Evolutionary conservation across 495 filamentous ascomycete genomes (phyloP).

Genomic region (Penicillium egyptiacum): DNA sequence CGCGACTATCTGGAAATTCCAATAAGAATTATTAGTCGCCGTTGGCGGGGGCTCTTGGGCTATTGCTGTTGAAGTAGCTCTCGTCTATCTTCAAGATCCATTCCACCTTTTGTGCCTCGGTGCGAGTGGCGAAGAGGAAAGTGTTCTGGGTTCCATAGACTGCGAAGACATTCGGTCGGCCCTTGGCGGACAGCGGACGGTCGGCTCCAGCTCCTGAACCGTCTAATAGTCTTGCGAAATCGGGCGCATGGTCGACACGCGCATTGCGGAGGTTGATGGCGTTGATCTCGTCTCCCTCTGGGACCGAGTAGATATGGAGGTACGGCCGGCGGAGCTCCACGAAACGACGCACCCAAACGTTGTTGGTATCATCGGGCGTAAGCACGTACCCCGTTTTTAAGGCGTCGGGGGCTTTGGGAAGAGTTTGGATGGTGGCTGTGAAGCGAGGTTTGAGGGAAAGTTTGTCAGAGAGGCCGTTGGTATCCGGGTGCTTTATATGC

Average conservation of each 20-base stretch:
- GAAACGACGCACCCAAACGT: constrained; percentile 82
- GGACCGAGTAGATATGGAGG: constrained; percentile 79
- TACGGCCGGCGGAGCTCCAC: constrained; percentile 93
- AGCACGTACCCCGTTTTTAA: constrained; percentile 83
- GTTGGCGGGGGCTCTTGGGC: constrained; percentile 30
- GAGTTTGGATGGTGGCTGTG: constrained; percentile 64
- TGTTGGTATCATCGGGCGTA: constrained; percentile 68
- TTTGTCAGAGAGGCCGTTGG: constrained; percentile 28
- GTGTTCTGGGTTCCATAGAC: constrained; percentile 92
- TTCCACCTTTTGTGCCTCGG: constrained; percentile 85
- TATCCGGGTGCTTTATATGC: constrained; percentile 28
- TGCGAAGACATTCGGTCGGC: constrained; percentile 76
- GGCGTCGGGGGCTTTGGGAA: constrained; percentile 72
- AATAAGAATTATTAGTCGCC: constrained; percentile 15
- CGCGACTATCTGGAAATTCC: neutral
- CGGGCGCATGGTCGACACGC: constrained; percentile 82
- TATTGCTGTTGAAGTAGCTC: constrained; percentile 52
- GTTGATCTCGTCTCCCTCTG: constrained; percentile 84
- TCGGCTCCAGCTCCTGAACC: constrained; percentile 38
- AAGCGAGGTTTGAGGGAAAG: constrained; percentile 54
- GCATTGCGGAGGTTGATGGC: constrained; percentile 83
- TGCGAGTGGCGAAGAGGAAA: constrained; percentile 87
- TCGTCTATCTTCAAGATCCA: constrained; percentile 85
- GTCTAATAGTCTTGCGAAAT: constrained; percentile 74
- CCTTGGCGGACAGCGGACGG: constrained; percentile 45